phyloP scores from a whole-genome alignment of 352 stramenopile species.

The Globisporangium splendens region DNA sequence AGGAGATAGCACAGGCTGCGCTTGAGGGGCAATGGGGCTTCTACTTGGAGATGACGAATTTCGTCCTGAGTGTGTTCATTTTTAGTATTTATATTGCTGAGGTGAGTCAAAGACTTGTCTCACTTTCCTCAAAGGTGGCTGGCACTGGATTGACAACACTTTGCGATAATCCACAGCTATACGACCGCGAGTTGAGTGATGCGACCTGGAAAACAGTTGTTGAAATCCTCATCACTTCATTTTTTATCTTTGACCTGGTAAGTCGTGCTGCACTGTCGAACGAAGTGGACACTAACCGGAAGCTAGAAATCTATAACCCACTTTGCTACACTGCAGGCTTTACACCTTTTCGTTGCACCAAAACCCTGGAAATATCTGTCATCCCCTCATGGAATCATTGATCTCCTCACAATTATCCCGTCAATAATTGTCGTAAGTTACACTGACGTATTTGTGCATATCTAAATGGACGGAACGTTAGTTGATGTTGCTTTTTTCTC shows the following conservation, averaged over 20 bases:
- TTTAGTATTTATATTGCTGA: slow-evolving; percentile 59
- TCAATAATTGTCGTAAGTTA: slow-evolving; percentile 48
- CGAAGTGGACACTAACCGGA: no score
- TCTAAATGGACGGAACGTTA: no score
- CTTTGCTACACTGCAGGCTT: slow-evolving; percentile 8
- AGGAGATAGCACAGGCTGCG: slow-evolving; percentile 29
- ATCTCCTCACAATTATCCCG: slow-evolving; percentile 69
- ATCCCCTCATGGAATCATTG: slow-evolving; percentile 54
- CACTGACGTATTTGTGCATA: neutral
- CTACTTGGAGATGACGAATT: slow-evolving; percentile 54
- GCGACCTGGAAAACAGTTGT: slow-evolving; percentile 8
- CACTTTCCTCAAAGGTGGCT: no score
- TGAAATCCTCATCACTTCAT: slow-evolving; percentile 48
- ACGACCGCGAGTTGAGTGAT: slow-evolving; percentile 21
- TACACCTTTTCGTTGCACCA: slow-evolving; percentile 48
- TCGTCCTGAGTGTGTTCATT: slow-evolving; percentile 54
- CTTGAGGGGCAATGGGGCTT: slow-evolving; percentile 37
- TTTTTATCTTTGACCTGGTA: slow-evolving; percentile 67
- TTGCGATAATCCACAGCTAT: slow-evolving; percentile 26
- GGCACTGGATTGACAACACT: no score
- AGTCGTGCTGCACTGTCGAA: neutral
- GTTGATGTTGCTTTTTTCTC: neutral
- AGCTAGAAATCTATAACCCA: neutral
- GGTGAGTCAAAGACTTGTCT: slow-evolving; percentile 16
- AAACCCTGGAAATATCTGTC: slow-evolving; percentile 43